A percentile compares a stretch with the other conserved stretches of the same genome.
Evolutionary conservation across 805 yeast species (phyloP).

Genomic region (Candida jianshihensis): DNA sequence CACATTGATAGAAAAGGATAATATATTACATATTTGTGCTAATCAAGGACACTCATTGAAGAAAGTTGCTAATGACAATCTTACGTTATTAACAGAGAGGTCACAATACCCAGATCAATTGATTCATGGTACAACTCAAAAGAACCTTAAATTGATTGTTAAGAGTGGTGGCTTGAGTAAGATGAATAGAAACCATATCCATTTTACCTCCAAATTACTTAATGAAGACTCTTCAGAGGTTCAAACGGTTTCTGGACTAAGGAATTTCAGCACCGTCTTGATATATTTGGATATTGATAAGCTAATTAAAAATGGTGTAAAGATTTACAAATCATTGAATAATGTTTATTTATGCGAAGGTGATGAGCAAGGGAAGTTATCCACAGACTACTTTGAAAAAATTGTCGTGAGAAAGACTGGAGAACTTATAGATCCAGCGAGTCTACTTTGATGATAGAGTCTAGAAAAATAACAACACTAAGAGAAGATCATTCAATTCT

Average conservation of each 20-base stretch:
- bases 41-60: slow-evolving; percentile 85
- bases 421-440: neutral
- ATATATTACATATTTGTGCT: slow-evolving; percentile 55
- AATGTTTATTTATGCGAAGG: slow-evolving; percentile 70
- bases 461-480: neutral
- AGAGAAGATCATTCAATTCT: no score
- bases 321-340: slow-evolving; percentile 60
- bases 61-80: slow-evolving; percentile 33
- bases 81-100: slow-evolving; percentile 28
- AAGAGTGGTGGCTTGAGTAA: slow-evolving; percentile 48
- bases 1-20: slow-evolving; percentile 32
- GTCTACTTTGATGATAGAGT: neutral
- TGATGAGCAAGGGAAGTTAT: slow-evolving; percentile 44
- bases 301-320: slow-evolving; percentile 34
- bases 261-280: slow-evolving; percentile 45
- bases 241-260: slow-evolving; percentile 70
- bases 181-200: slow-evolving; percentile 82
- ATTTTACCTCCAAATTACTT: slow-evolving; percentile 59
- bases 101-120: slow-evolving; percentile 44
- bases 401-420: slow-evolving; percentile 27
- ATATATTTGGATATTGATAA: slow-evolving; percentile 55
- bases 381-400: slow-evolving; percentile 34
- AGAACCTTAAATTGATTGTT: slow-evolving; percentile 42
- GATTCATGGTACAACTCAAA: slow-evolving; percentile 73
- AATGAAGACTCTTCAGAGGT: slow-evolving; percentile 25